Base-by-base conservation (phyloP, 345 rosid species). In the Microthlaspi erraticum region DNA sequence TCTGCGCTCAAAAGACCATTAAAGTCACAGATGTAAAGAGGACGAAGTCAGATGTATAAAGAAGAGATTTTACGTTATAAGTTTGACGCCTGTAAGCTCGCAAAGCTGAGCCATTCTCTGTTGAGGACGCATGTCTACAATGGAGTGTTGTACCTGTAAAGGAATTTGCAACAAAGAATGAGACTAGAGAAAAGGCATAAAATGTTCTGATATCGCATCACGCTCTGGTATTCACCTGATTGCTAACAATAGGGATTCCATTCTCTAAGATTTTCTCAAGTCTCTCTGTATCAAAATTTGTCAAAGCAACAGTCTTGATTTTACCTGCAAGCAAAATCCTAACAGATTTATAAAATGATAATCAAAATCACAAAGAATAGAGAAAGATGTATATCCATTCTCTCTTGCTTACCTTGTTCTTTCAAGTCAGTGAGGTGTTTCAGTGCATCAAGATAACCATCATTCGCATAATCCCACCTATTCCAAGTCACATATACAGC, bases 31-130 rank as follows among this genome's bases (percentile, higher is more conserved):
- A n/a, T 16, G 14, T 31, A 31, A 39, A 63, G 11, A 48, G 33
- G 10, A 73, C 1, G 68, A 42, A 51, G 19, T 36, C 34, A 76
- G 29, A 18, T 6, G 77, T 67, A 72, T 60, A 80, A 80, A 32
- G 60, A 54, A 54, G 41, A 54, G 59, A 32, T 8, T 54, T 57
- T 68, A 93, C 97, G 98, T 93, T 73, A 93, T 88, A 63, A 93
- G 96, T 80, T 93, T 88, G 74, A 93, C 93, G 69, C 98, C 98
- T 13, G 97, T 81, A 44, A 84, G 88, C 80, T 83, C 84, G 66
- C 98, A 93, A 57, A 93, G 93, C 84, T 93, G 97, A 55, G 92
- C 91, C 98, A 93, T 93, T 80, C 80, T 87, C 79, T 87, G 93
- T 61, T 88, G 98, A 64, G 97, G 98, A 48, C 97, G 98, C 97